Evolutionary conservation across 2,329 filamentous ascomycete genomes (phyloP).

Genomic region (Thermoascus crustaceus): DNA sequence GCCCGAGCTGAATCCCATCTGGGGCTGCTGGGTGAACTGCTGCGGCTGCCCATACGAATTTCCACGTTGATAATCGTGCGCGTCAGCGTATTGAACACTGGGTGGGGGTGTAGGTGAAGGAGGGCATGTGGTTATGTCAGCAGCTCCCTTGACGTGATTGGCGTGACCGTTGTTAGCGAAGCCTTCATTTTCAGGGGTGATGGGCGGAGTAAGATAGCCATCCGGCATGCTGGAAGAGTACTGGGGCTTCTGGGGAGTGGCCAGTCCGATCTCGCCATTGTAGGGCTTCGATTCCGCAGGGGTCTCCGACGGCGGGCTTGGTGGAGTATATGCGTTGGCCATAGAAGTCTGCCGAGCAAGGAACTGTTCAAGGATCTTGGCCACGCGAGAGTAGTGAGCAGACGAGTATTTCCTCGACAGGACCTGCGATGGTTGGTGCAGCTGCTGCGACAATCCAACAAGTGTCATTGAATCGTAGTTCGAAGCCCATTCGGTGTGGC

Average conservation of each 20-base stretch:
- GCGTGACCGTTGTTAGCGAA: conserved; percentile 29
- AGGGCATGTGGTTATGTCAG: conserved; percentile 23
- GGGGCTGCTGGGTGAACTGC: conserved; percentile 24
- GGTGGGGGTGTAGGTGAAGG: conserved; percentile 30
- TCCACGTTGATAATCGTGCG: conserved; percentile 29
- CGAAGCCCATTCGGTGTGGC: conserved; percentile 65
- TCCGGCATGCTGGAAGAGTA: conserved; percentile 28
- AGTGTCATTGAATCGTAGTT: conserved; percentile 46
- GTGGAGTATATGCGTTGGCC: conserved; percentile 35
- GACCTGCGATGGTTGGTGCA: conserved; percentile 60
- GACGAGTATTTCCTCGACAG: conserved; percentile 62
- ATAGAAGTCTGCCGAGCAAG: conserved; percentile 55
- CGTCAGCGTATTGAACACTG: conserved; percentile 28
- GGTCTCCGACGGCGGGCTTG: conserved; percentile 33
- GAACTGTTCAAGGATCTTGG: conserved; percentile 58
- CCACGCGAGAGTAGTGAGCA: conserved; percentile 56
- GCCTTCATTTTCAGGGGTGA: conserved; percentile 38
- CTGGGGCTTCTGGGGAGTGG: conserved; percentile 35
- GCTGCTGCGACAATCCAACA: conserved; percentile 55
- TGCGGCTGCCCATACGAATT: conserved; percentile 26
- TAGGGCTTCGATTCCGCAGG: conserved; percentile 33
- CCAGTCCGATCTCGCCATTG: conserved; percentile 33
- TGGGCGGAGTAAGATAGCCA: conserved; percentile 41
- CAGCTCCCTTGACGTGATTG: conserved; percentile 21
- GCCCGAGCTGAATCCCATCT: conserved; percentile 27